A percentile compares a stretch with the other conserved stretches of the same genome.
These are phyloP conservation scores for Aspergillus heteromorphus DNA, from an alignment of 495 filamentous ascomycete genomes.

Conservation along the genomic window DNA sequence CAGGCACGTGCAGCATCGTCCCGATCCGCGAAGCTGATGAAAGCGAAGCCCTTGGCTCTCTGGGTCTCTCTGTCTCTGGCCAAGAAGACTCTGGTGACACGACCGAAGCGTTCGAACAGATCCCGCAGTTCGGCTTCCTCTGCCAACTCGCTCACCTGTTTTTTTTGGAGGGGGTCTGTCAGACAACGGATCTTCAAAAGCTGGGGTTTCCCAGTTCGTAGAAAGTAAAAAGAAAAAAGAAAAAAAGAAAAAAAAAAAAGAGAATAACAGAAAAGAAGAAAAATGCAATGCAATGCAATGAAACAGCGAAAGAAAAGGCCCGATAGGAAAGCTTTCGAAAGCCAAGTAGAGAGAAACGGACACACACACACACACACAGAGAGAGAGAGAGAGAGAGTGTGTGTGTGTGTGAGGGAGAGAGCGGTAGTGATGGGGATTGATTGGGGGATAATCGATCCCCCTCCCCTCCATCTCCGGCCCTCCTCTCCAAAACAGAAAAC, in stretches of 20 bases:
- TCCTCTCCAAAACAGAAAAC: background rate
- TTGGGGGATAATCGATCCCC: no score
- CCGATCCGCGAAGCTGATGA: conserved; percentile 91
- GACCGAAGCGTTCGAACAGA: conserved; percentile 95
- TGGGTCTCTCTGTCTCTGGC: conserved; percentile 95
- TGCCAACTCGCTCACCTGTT: conserved; percentile 88
- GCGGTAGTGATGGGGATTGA: no score
- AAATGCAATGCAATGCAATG: no score
- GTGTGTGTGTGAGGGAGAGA: background rate
- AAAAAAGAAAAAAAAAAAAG: no score
- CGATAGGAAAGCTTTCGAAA: background rate
- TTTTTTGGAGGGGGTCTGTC: conserved; percentile 1
- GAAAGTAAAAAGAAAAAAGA: no score
- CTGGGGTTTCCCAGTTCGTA: no score
- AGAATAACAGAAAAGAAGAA: no score
- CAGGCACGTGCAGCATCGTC: conserved; percentile 85
- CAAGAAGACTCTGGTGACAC: conserved; percentile 93
- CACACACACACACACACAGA: background rate
- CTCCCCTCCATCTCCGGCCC: no score
- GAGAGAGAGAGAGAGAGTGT: background rate
- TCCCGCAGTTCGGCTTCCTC: conserved; percentile 91
- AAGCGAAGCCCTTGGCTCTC: conserved; percentile 94
- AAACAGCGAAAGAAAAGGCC: conserved; percentile 8
- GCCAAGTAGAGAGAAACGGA: background rate
- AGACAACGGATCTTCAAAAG: background rate